Base-by-base conservation (phyloP, 306 rosid genomes). In the Prunus salicina region DNA sequence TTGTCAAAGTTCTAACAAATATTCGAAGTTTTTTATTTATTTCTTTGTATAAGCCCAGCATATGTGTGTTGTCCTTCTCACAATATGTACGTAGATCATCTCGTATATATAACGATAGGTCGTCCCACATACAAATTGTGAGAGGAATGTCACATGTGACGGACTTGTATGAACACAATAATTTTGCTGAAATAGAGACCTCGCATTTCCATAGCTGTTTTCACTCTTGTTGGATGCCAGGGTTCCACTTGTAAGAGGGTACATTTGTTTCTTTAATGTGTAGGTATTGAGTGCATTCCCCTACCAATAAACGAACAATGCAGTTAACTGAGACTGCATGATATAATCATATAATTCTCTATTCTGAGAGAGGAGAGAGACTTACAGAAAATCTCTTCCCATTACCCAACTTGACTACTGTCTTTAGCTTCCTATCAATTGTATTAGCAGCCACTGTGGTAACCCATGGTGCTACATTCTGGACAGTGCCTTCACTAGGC, bases 401-500 rank as follows among this genome's bases (percentile, higher is more conserved):
- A 49, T 83, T 73, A 4, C 93, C 93, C 5, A 93, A 80, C 51
- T 75, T 70, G 7, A 78, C 76, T 1, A 60, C 19, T 2, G 98
- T 89, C 3, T 41, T 75, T 71, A 86, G 87, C 77, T 78, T 76
- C 70, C 97, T 81, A 76, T 93, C 96, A 71, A 79, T 16, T 50
- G 83, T 30, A 14, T 81, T 72, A 67, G 98, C 98, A 4, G 82
- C 98, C 5, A 91, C 97, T 0, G 98, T 93, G 84, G 89, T 34
- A 58, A 91, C 75, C 98, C 97, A 91, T 2, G 98, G 98, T 22
- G 97, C 97, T 2, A 80, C 84, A 5, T 93, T 91, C 70, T 87
- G 80, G 24, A 91, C 96, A 1, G 87, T 78, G 64, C 20, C 58
- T 12, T 73, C 3, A 20, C 28, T 67, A 50, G 94, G 94, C 50